Conservation (phyloP, 176 grass and related monocot genomes). For the Bolboschoenus planiculmis region DNA sequence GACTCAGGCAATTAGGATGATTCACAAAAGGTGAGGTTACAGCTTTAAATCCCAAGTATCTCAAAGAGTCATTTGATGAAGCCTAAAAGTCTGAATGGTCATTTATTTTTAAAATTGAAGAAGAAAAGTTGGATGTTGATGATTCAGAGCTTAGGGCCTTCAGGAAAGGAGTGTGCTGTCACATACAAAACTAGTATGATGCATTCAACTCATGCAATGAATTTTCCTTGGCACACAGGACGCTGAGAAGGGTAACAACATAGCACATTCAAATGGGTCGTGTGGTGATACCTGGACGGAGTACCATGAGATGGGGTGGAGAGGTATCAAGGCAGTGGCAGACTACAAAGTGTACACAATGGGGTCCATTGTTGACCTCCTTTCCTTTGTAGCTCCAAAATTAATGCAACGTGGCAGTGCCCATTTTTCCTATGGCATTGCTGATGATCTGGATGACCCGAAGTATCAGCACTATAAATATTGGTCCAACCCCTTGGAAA, state of each 20-base stretch:
- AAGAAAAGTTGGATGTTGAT: background rate
- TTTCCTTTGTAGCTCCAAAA: constrained; percentile 96
- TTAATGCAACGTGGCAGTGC: constrained; percentile 91
- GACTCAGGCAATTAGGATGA: background rate
- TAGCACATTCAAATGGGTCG: constrained; percentile 66
- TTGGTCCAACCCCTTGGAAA: constrained; percentile 99
- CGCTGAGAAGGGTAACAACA: constrained; percentile 79
- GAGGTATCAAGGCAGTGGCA: constrained; percentile 87
- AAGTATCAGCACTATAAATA: constrained; percentile 92
- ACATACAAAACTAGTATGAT: background rate
- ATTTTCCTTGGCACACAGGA: constrained; percentile 35
- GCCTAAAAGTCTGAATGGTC: background rate
- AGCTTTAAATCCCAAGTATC: background rate
- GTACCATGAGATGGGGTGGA: constrained; percentile 94
- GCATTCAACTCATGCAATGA: background rate
- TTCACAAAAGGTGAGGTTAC: background rate
- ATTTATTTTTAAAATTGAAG: background rate
- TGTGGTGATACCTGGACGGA: constrained; percentile 97
- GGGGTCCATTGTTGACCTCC: constrained; percentile 64
- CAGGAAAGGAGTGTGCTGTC: background rate
- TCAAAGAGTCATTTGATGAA: background rate
- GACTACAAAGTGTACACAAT: constrained; percentile 87
- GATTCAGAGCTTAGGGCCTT: background rate
- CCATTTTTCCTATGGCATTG: constrained; percentile 91
- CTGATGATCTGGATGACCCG: constrained; percentile 89